phyloP scores from a whole-genome alignment of 2,329 filamentous ascomycete species.

The Cytospora piceae region DNA sequence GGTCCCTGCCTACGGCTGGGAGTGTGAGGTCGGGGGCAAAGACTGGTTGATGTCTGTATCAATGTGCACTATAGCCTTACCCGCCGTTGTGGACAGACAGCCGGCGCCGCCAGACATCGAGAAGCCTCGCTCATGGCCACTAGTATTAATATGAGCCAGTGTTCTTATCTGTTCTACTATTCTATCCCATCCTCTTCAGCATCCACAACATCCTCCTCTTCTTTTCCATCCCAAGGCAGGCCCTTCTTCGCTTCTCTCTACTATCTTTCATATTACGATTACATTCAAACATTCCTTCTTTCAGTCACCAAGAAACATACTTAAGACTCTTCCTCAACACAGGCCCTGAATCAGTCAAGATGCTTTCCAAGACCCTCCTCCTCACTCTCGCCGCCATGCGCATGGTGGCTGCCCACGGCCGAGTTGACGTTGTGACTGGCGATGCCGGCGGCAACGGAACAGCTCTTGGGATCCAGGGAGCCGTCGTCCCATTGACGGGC shows the following conservation, averaged over 20 bases:
- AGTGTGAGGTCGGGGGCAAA: not conserved
- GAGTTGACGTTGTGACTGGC: constrained; percentile 38
- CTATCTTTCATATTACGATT: not conserved
- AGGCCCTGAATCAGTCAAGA: constrained; percentile 27
- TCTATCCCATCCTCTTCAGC: constrained; percentile 1
- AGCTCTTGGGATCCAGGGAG: constrained; percentile 47
- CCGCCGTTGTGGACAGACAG: not conserved
- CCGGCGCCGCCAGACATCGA: not conserved
- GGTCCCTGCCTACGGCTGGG: not conserved
- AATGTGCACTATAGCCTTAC: constrained; percentile 2
- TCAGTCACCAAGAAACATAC: not conserved
- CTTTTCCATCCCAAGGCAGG: constrained; percentile 26
- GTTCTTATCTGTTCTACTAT: not conserved
- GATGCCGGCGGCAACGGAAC: constrained; percentile 48
- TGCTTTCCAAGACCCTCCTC: constrained; percentile 37
- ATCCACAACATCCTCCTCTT: constrained; percentile 8
- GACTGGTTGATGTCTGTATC: constrained; percentile 14
- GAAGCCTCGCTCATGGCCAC: not conserved
- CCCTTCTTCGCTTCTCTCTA: constrained; percentile 27
- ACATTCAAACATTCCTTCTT: no score
- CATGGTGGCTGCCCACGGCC: constrained; percentile 40
- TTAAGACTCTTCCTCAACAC: not conserved
- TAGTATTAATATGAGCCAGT: constrained; percentile 21
- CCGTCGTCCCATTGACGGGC: constrained; percentile 45
- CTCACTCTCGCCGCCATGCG: constrained; percentile 37